Percentiles rank a stretch among this genome's conserved stretches.
These are phyloP conservation scores for Gossypium schwendimanii DNA, from an alignment of 441 rosid genomes.

Conservation along the genomic window DNA sequence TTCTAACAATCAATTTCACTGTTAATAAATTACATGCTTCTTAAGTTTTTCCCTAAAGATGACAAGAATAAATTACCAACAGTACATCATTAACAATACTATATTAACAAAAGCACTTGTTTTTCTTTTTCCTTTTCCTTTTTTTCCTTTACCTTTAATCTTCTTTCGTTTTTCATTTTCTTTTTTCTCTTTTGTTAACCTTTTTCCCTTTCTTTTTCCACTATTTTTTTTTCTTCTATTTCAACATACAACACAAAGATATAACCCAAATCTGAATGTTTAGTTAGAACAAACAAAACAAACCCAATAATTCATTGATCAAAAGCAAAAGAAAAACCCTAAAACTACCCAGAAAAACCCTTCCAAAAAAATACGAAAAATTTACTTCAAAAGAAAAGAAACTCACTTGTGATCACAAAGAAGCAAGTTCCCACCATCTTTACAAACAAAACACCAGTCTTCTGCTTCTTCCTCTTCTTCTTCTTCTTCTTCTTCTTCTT, in stretches of 20 bases:
- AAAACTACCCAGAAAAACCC: not conserved
- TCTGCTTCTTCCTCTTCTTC: constrained; percentile 15
- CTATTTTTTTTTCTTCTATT: not conserved
- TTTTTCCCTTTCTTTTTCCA: not conserved
- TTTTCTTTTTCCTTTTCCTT: not conserved
- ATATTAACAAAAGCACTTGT: not conserved
- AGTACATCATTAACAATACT: not conserved
- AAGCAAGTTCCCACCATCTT: constrained; percentile 41
- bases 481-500: constrained; percentile 17
- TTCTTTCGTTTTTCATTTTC: not conserved
- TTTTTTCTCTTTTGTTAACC: not conserved
- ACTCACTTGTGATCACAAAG: constrained; percentile 39
- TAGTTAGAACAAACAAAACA: not conserved
- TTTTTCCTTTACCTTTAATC: not conserved
- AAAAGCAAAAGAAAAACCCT: not conserved
- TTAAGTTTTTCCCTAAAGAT: not conserved
- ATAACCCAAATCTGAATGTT: not conserved
- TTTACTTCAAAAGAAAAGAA: not conserved
- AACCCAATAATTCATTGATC: not conserved
- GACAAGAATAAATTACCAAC: not conserved
- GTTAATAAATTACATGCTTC: not conserved
- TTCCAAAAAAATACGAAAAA: not conserved
- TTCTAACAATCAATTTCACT: not conserved
- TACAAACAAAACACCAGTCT: constrained; percentile 42
- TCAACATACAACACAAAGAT: not conserved